phyloP scores from a whole-genome alignment of 192 early-diverging fungal species.

The Paraglomus brasilianum region DNA sequence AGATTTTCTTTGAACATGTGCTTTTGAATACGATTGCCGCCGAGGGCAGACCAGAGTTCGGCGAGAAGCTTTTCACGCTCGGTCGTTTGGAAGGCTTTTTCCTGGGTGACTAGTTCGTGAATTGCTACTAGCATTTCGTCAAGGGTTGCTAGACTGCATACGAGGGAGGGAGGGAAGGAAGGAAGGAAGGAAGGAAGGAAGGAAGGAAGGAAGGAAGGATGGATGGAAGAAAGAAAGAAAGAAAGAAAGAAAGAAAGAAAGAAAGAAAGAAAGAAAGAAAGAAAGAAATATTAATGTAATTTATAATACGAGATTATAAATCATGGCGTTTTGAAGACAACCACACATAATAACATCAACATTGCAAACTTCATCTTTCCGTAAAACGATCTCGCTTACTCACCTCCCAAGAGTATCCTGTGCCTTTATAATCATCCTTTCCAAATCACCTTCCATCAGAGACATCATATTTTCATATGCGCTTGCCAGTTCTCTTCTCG shows the following conservation, averaged over 20 bases:
- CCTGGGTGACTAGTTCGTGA: constrained; percentile 47
- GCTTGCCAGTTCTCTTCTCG: constrained; percentile 33
- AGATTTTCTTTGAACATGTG: constrained; percentile 44
- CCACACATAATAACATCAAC: background rate
- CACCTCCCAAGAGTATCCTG: constrained; percentile 34
- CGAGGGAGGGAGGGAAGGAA: constrained; percentile 2
- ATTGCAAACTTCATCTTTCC: background rate
- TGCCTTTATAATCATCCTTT: constrained; percentile 6
- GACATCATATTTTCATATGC: constrained; percentile 39
- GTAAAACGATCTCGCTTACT: constrained; percentile 18
- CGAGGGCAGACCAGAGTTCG: constrained; percentile 36
- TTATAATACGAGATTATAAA: too few species aligned
- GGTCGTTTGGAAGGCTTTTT: constrained; percentile 38
- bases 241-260: too few species aligned
- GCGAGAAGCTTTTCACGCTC: constrained; percentile 35
- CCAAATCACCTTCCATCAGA: constrained; percentile 4
- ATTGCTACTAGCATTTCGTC: constrained; percentile 43
- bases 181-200: background rate
- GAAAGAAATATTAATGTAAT: background rate
- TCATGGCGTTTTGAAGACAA: background rate
- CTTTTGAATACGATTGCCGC: constrained; percentile 36
- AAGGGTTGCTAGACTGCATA: constrained; percentile 37
- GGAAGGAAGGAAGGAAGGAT: too few species aligned
- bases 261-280: background rate
- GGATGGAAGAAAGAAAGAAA: too few species aligned